These are phyloP conservation scores for Luffa aegyptiaca DNA, from an alignment of 306 rosid genomes.

Conservation along the genomic window DNA sequence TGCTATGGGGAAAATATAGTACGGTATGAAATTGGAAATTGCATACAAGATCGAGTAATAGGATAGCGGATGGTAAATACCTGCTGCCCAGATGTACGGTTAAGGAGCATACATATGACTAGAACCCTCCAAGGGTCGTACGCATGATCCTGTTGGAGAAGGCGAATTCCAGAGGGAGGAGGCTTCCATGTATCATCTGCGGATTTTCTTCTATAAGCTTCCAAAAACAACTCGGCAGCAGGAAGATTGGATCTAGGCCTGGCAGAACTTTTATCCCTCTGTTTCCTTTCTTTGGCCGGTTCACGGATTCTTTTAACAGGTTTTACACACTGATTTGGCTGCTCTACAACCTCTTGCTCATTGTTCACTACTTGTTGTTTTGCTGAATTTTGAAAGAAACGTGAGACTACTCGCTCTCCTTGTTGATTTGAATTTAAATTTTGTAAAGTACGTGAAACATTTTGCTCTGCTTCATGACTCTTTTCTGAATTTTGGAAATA, in stretches of 20 bases:
- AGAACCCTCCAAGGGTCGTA: slow-evolving; percentile 76
- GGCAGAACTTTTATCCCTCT: neutral
- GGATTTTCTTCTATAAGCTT: slow-evolving; percentile 44
- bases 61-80: slow-evolving; percentile 18
- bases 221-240: slow-evolving; percentile 23
- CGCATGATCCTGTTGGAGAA: slow-evolving; percentile 55
- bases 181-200: slow-evolving; percentile 53
- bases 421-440: neutral
- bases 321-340: slow-evolving; percentile 3
- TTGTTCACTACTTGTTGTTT: neutral
- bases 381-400: neutral
- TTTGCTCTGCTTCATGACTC: neutral
- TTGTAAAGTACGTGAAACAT: slow-evolving; percentile 16
- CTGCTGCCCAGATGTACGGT: slow-evolving; percentile 44
- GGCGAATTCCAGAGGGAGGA: slow-evolving; percentile 38
- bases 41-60: neutral
- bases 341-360: neutral
- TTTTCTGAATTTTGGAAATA: neutral
- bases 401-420: slow-evolving; percentile 4
- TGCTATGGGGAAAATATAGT: neutral
- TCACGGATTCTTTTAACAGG: slow-evolving; percentile 12
- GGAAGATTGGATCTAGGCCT: slow-evolving; percentile 12
- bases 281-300: slow-evolving; percentile 6
- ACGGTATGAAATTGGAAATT: neutral
- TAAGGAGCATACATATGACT: slow-evolving; percentile 61